These are phyloP conservation scores for Brasenia schreberi DNA, from an alignment of 164 flowering plant genomes.

Conservation along the genomic window DNA sequence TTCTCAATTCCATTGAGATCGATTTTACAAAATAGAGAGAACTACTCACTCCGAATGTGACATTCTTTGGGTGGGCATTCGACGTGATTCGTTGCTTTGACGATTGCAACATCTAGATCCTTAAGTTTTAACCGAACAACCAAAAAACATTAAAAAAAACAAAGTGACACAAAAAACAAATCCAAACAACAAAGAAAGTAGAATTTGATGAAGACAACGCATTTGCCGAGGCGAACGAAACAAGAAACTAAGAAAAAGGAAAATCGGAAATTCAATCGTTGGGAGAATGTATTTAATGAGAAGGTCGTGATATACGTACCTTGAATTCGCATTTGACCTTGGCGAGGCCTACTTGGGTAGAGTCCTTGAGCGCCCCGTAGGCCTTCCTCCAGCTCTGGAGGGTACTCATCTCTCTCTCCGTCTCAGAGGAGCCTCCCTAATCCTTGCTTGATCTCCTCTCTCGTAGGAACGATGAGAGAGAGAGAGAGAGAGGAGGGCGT, in stretches of 20 bases:
- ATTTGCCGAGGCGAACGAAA: constrained; percentile 43
- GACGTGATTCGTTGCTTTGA: constrained; percentile 82
- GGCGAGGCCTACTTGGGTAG: constrained; percentile 71
- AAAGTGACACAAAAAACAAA: not conserved
- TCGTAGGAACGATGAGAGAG: no score
- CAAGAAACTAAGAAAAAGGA: constrained; percentile 51
- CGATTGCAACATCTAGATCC: constrained; percentile 55
- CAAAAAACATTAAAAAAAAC: constrained; percentile 1
- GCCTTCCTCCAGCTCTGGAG: constrained; percentile 56
- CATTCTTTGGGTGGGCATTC: constrained; percentile 77
- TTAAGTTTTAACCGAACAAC: not conserved
- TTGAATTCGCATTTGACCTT: constrained; percentile 71
- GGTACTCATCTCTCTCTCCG: constrained; percentile 31
- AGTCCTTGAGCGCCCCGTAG: constrained; percentile 70
- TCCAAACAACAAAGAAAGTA: constrained; percentile 67
- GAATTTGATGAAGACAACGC: constrained; percentile 62
- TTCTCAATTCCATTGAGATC: no score
- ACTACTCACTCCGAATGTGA: constrained; percentile 55
- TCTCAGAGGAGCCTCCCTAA: not conserved
- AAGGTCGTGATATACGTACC: constrained; percentile 13
- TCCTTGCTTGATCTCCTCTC: no score
- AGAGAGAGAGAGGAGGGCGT: no score
- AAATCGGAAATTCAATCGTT: not conserved
- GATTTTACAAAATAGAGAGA: no score
- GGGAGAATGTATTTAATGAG: not conserved